Base-by-base conservation (phyloP, 306 rosid genomes). In the Cicer chorassanicum region DNA sequence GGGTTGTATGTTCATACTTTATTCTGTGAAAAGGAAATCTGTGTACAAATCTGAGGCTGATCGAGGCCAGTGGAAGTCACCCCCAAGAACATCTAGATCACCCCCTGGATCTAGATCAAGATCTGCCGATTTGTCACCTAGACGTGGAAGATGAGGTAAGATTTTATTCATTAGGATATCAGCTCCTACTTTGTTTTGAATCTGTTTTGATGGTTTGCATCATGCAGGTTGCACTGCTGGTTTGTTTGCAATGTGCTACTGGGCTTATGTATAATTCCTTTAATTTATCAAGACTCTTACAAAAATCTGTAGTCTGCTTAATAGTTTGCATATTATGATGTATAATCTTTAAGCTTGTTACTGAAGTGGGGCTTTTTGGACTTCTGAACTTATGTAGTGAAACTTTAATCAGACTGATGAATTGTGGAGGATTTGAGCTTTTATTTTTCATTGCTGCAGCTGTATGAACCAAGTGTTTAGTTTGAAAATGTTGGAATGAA, bases 51-150 rank as follows among this genome's bases (percentile, higher is more conserved):
- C 86, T 21, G 95, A 87, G 82, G 96, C 86, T 53, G 82, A 75
- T 46, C 86, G 86, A 21, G 87, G 80, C 55, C 85, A 84, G 71
- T 91, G 97, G 98, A 86, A 90, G 83, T 83, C 93, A 12, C 72
- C 92, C 12, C 82, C 79, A 56, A 86, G 91, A 81, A 84, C 71
- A 64, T 94, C 96, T 18, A 83, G 93, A 59, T 91, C 97, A n/a
- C 98, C 97, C 40, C 65, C 86, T n/a, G 89, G 97, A 40, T 89
- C 98, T 21, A 86, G 96, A 76, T 90, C 91, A 75, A 85, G 96
- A 62, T 90, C 96, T 55, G 80, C 87, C 1, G 96, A 90, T 43
- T 65, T 84, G 65, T 92, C 93, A 13, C 98, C 97, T 21, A 79
- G 90, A 63, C 96, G 78, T 67, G 84, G 89, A 78, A 80, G 96